Percentiles rank a stretch among this genome's conserved stretches.
These are phyloP conservation scores for Sistotremastrum niveocremeum DNA, from an alignment of 768 basidiomycete species.

Conservation along the genomic window DNA sequence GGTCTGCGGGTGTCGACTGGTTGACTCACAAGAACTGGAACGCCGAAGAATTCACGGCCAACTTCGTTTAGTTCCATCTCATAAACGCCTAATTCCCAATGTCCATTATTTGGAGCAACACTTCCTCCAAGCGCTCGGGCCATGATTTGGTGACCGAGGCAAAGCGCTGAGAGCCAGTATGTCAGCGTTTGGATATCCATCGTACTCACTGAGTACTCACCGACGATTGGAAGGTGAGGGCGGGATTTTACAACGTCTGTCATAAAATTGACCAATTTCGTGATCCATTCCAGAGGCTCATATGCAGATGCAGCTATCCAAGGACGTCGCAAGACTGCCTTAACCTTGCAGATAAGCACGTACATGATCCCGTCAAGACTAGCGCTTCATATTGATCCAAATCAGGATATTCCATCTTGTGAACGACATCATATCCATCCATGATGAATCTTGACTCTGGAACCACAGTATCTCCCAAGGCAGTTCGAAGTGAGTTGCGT, in stretches of 20 bases:
- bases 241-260: slow-evolving; percentile 33
- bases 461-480: slow-evolving; percentile 2
- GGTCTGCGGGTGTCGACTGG: no score
- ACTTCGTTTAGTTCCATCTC: slow-evolving; percentile 48
- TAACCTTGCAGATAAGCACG: no score
- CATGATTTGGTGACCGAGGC: slow-evolving; percentile 84
- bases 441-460: slow-evolving; percentile 30
- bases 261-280: slow-evolving; percentile 47
- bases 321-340: neutral
- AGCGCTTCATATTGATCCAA: slow-evolving; percentile 27
- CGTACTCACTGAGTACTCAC: slow-evolving; percentile 19
- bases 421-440: slow-evolving; percentile 58
- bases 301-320: slow-evolving; percentile 59
- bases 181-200: neutral
- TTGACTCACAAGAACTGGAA: slow-evolving; percentile 20
- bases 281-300: slow-evolving; percentile 66
- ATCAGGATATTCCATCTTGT: slow-evolving; percentile 42
- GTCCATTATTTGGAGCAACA: slow-evolving; percentile 47
- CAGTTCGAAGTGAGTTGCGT: slow-evolving; percentile 14
- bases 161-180: slow-evolving; percentile 44
- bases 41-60: slow-evolving; percentile 59
- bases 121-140: slow-evolving; percentile 62
- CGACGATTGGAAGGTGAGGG: slow-evolving; percentile 58
- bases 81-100: slow-evolving; percentile 78
- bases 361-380: neutral